Base-by-base conservation (phyloP, 257 asterid species). In the Perilla frutescens region DNA sequence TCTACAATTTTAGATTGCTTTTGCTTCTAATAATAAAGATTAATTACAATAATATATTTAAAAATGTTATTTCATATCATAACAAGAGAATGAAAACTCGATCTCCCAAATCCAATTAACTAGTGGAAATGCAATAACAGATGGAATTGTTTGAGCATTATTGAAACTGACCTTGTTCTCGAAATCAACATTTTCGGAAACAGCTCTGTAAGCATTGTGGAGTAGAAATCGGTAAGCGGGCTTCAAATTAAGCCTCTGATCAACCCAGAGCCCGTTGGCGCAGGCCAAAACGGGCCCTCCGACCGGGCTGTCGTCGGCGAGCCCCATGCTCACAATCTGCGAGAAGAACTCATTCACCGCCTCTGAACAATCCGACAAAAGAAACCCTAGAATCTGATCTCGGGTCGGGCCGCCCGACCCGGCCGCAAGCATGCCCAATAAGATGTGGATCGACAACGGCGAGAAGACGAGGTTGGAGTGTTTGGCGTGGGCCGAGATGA, bases 391-490 rank as follows among this genome's bases (percentile, higher is more conserved):
- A 8, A 55, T 55, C 65, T 59, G 26, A 3, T 34, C 65, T 0
- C 44, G 15, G 45, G 65, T 59, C 9, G 65, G 65, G 20, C 20
- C 45, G 3, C 10, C 5, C 26, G 65, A 59, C 5, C 65, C 65
- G 65, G 65, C 26, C 26, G 65, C 44, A 44, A 59, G 48, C 81
- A 82, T 15, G 41, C 72, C 76, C 60, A 83, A 7, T 6, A 79
- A 68, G 1, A 62, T 82, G 75, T 81, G 84, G 78, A 85, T 73
- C 43, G 88, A 83, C 12, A 79, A 62, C 40, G 88, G 90, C 36
- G 84, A 83, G 77, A 85, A 68, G 29, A 83, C 70, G 63, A 85
- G 8, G 76, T 85, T 82, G 13, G 12, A 43, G 13, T 15, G 75
- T 10, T 69, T 58, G 53, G 67, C 60, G 6, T 72, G 15, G 51